Evolutionary conservation across 306 rosid species (phyloP).

Genomic region (Cyamopsis tetragonoloba): DNA sequence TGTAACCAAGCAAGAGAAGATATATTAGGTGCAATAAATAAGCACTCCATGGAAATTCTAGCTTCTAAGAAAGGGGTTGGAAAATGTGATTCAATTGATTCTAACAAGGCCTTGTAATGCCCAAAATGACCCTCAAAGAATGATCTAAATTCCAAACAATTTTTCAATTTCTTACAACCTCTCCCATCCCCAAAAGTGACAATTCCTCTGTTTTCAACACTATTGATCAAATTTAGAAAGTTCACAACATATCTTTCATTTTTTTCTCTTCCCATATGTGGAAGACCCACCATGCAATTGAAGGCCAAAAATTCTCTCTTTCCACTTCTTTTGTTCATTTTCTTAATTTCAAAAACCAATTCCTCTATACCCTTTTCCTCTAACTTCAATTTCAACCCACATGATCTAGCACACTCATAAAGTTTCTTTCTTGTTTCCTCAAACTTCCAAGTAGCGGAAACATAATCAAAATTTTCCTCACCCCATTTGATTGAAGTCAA

Average conservation of each 20-base stretch:
- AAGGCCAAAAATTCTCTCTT: conserved; percentile 38
- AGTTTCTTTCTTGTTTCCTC: conserved; percentile 34
- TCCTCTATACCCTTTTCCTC: conserved; percentile 35
- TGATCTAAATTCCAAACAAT: conserved; percentile 30
- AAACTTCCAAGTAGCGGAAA: conserved; percentile 22
- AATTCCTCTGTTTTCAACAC: conserved; percentile 28
- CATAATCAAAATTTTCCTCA: conserved; percentile 17
- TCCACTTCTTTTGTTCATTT: conserved; percentile 33
- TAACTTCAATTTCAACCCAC: conserved; percentile 33
- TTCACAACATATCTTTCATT: conserved; percentile 39
- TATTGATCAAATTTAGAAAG: conserved; percentile 35
- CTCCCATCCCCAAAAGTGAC: conserved; percentile 46
- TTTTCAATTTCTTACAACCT: conserved; percentile 18
- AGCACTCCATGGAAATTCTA: conserved; percentile 39
- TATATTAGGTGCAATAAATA: conserved; percentile 35
- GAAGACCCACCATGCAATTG: conserved; percentile 41
- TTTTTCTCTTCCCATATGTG: conserved; percentile 42
- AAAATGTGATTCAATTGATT: conserved; percentile 39
- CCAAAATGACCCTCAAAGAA: conserved; percentile 37
- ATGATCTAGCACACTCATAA: conserved; percentile 23
- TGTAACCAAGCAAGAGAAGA: conserved; percentile 33
- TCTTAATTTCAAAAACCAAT: conserved; percentile 34
- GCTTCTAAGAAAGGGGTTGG: conserved; percentile 40
- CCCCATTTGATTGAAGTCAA: conserved; percentile 40
- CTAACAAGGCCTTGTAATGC: conserved; percentile 48